Base-by-base conservation (phyloP, 352 stramenopile species). In the Globisporangium apiculatum region DNA sequence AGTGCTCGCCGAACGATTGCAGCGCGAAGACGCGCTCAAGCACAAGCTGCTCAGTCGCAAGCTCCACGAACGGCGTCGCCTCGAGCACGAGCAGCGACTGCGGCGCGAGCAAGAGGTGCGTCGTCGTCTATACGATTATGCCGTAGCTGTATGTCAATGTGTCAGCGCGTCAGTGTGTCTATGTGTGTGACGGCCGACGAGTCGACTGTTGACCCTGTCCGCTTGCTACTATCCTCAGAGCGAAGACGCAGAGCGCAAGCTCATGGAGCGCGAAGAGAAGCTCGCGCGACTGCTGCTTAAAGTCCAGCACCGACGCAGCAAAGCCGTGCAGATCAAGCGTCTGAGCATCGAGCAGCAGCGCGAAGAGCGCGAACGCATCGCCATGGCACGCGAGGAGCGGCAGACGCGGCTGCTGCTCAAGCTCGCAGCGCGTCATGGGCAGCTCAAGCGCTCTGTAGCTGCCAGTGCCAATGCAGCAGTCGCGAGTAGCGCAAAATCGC, bases 211-310 rank as follows among this genome's bases (percentile, higher is more conserved):
- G n/a, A 14, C 14, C 46, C 1, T 45, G n/a, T 4, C 4, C 38
- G 18, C n/a, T 6, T 18, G 11, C 18, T 53, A 14, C 5, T 9
- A 7, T 45, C 36, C 7, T 1, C 58, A 93, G 83, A 76, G 51
- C 36, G 76, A 89, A 71, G 62, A 68, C 6, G 68, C 40, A 24
- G 84, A 92, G 48, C 65, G 74, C 1, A 86, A 71, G 51, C 51
- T 74, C 4, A 91, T 92, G 82, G 76, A 88, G 51, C 74, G 78
- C 2, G 82, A 94, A 55, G 84, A 94, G 50, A 86, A 86, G 38
- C 53, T 68, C 9, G 58, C 72, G 31, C 72, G 82, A 10, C 57
- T 94, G 24, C 62, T 76, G 14, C 18, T 77, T 7, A 90, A 91
- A 61, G 67, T 81, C 10, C 52, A 81, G 9, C 73, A 83, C 42